Conservation (phyloP, 2,329 filamentous ascomycete species). For the Diaporthe capsici region DNA sequence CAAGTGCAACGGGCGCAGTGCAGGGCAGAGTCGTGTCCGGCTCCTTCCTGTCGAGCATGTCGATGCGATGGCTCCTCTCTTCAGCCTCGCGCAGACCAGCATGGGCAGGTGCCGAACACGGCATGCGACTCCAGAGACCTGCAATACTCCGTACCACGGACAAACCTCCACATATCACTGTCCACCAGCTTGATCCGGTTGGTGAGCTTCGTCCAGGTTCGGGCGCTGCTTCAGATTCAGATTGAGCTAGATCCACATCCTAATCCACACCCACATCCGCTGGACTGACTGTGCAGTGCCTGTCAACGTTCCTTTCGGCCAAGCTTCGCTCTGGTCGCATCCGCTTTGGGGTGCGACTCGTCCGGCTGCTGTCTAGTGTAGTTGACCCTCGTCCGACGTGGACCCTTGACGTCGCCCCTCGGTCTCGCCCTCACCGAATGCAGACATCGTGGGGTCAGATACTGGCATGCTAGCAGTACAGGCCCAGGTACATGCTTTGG, state of each 20-base stretch:
- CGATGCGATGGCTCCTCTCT: constrained; percentile 1
- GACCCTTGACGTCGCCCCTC: not conserved
- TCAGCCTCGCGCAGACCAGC: not conserved
- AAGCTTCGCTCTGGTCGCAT: not conserved
- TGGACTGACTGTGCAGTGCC: not conserved
- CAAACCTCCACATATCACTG: constrained; percentile 23
- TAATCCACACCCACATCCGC: not conserved
- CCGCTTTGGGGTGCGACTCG: not conserved
- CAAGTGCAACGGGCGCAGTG: not conserved
- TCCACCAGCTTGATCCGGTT: constrained; percentile 23
- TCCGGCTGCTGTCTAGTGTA: not conserved
- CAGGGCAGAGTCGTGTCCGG: constrained; percentile 7
- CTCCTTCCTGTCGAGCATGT: constrained; percentile 14
- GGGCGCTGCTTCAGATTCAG: constrained; percentile 20
- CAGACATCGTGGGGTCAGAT: not conserved
- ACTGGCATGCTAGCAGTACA: not conserved
- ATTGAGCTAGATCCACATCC: constrained; percentile 8
- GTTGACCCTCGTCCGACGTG: not conserved
- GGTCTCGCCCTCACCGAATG: not conserved
- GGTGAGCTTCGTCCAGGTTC: constrained; percentile 24
- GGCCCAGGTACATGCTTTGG: not conserved
- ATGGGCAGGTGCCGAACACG: constrained; percentile 20
- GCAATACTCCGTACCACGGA: constrained; percentile 25
- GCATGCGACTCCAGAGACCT: not conserved
- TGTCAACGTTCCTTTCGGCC: not conserved